phyloP scores from a whole-genome alignment of 805 yeast species.

The Saturnispora mendoncae region DNA sequence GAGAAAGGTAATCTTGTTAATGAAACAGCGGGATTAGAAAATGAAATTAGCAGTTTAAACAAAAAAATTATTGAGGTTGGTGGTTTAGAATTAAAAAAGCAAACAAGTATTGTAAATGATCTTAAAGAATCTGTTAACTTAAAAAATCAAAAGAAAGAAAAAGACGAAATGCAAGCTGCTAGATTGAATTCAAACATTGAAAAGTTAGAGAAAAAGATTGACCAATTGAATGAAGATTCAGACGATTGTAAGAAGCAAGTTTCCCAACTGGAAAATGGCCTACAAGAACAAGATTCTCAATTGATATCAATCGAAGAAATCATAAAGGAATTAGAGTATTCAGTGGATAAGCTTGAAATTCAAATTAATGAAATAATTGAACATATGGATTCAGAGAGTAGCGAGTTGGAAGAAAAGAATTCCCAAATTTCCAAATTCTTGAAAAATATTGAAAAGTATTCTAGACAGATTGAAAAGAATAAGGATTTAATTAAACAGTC shows the following conservation, averaged over 20 bases:
- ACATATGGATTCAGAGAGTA: constrained; percentile 55
- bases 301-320: constrained; percentile 29
- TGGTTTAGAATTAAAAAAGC: constrained; percentile 74
- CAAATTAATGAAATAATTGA: constrained; percentile 32
- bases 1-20: constrained; percentile 34
- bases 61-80: constrained; percentile 84
- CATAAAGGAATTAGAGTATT: constrained; percentile 35
- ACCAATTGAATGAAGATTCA: constrained; percentile 41
- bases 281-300: constrained; percentile 23
- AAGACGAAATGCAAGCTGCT: constrained; percentile 45
- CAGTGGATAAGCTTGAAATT: constrained; percentile 8
- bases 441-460: constrained; percentile 21
- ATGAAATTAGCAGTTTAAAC: constrained; percentile 51
- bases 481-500: constrained; percentile 31
- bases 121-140: constrained; percentile 57
- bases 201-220: constrained; percentile 42
- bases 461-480: constrained; percentile 21
- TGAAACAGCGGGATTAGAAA: constrained; percentile 48
- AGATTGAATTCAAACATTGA: constrained; percentile 58
- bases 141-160: constrained; percentile 44
- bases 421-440: constrained; percentile 30
- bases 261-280: constrained; percentile 28
- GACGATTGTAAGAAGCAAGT: constrained; percentile 13
- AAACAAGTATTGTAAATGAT: constrained; percentile 75
- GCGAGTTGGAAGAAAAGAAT: constrained; percentile 43